Percentiles rank a stretch among this genome's conserved stretches.
phyloP scores from a whole-genome alignment of 176 grass and related monocot genomes.

The Panicum miliaceum region DNA sequence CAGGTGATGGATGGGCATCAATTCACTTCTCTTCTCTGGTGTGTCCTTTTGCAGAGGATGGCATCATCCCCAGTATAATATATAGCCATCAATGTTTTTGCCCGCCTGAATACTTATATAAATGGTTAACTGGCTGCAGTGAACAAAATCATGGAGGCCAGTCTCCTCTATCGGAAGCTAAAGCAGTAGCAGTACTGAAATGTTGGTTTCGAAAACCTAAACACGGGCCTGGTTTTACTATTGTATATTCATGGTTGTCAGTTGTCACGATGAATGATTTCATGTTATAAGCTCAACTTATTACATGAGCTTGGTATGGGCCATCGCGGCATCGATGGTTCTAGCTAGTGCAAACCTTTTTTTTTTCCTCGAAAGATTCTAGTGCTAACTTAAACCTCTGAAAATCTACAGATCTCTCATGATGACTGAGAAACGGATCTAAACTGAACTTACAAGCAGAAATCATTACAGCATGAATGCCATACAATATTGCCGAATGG shows the following conservation, averaged over 20 bases:
- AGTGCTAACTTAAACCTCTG: too few species aligned
- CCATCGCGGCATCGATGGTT: too few species aligned
- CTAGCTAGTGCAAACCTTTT: too few species aligned
- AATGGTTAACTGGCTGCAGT: neutral
- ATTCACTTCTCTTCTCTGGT: slow-evolving; percentile 2
- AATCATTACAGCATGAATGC: neutral
- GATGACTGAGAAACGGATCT: neutral
- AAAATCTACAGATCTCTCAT: too few species aligned
- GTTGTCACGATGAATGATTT: neutral
- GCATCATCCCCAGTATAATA: neutral
- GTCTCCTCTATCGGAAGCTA: too few species aligned
- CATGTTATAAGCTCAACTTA: neutral
- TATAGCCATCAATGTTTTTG: too few species aligned
- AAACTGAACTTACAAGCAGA: neutral
- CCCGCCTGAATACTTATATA: neutral
- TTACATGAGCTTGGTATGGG: neutral
- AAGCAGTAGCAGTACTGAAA: neutral
- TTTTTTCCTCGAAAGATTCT: too few species aligned
- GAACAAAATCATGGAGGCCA: too few species aligned
- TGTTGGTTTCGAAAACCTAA: neutral
- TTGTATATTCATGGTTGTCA: too few species aligned
- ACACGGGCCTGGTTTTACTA: neutral
- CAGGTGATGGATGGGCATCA: slow-evolving; percentile 34
- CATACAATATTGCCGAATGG: neutral
- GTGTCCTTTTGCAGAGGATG: slow-evolving; percentile 7